Evolutionary conservation across 2,329 filamentous ascomycete species (phyloP), one percentile per base, ranked within the genome.

Genomic region (Paraphaeosphaeria minitans): DNA sequence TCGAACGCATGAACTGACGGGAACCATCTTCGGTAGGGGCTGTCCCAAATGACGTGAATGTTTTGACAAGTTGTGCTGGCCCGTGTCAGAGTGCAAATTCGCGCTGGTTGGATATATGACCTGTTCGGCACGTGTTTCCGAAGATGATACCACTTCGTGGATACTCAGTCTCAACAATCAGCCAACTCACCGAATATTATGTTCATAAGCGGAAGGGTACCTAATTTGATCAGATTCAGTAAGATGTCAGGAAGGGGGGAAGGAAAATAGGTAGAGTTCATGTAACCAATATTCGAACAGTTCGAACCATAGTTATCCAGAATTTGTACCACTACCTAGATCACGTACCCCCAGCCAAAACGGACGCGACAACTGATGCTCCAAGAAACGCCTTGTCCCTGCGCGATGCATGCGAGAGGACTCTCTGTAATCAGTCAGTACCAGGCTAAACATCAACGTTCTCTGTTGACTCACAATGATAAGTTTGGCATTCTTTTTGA

Each of bases 141-240:
- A 27, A 27, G 6, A 27, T 27, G 24, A 27, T 27, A 27, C 24
- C 3, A 27, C 24, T 27, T 27, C 24, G 24, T 27, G 24, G 24
- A 27, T 27, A 27, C 24, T 27, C 6, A 27, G 24, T 27, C 3
- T 27, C 24, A 27, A 27, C 24, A 27, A 27, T 27, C 24, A 6
- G 24, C 3, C 6, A 27, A 27, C 24, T 27, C 24, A 27, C 24
- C 24, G 69, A 87, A 85, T 10, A 87, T 76, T 37, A 87, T 77
- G 49, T 86, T 84, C 83, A 87, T 85, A 31, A 86, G 66, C 0
- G 83, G 84, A 0, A 84, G 60, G 13, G 70, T 69, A 3, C 65
- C 24, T 27, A 27, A 4, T 27, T 27, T 27, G 24, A 6, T 27
- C 24, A 3, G 6, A 27, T 27, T 27, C 6, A 27, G 24, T 27